Evolutionary conservation across 2,329 filamentous ascomycete species (phyloP), one percentile per base, ranked within the genome.

Genomic region (Endothia cerciana): DNA sequence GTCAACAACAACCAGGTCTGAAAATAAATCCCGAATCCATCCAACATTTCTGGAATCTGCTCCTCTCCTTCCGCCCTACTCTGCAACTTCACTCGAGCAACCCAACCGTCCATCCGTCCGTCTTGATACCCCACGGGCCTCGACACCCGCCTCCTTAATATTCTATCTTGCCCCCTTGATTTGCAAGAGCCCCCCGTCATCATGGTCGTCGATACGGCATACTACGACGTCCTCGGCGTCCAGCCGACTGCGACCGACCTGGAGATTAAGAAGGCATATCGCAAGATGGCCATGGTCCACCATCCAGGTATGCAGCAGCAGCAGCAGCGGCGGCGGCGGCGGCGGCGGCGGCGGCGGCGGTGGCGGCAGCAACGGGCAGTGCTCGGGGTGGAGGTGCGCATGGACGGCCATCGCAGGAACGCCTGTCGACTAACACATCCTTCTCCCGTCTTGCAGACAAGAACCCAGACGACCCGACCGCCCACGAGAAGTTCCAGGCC

Each of bases 251-350:
- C 94, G 38, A 91, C 92, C 47, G 92, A 94, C 77, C 86, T 97
- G 60, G 93, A 97, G 77, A 97, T 97, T 80, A 97, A 97, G 80
- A 97, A 97, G 82, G 94, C 94, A 36, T 97, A 97, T 80, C 89
- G 94, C 76, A 97, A 94, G 81, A 86, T 95, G 72, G 95, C 95
- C 72, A 97, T 98, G 78, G 87, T 94, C 72, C 92, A 97, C 74
- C 94, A 97, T 78, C 93, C 93, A 70, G 91, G 91, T 92, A 81
- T 72, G 81, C 38, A 22, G n/a, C 49, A 45, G 33, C 49, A 7
- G 22, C 4, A 40, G 36, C 22, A 41, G n/a, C n/a, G n/a, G n/a
- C n/a, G n/a, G n/a, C n/a, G n/a, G n/a, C n/a, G n/a, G n/a, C n/a
- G n/a, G n/a, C n/a, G n/a, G n/a, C n/a, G n/a, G n/a, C n/a, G n/a